Percentiles rank a stretch among this genome's conserved stretches.
Conservation (phyloP, 1,284 basidiomycete genomes). For the Gomphus sp. region DNA sequence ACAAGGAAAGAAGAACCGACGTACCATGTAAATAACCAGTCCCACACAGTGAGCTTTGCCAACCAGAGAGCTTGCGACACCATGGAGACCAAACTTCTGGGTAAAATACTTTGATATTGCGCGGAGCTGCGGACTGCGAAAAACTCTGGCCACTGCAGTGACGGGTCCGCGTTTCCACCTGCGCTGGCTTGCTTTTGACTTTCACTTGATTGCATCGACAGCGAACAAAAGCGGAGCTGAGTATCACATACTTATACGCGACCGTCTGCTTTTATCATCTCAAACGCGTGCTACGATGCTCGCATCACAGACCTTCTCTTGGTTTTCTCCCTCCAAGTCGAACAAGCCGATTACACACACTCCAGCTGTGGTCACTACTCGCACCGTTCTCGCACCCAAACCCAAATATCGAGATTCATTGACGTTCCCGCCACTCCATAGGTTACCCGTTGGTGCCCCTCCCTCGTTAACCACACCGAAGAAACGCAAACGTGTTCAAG, state of each 20-base stretch:
- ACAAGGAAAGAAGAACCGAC: no score
- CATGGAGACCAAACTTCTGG: no score
- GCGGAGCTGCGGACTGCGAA: neutral
- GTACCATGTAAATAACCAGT: no score
- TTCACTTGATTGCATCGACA: neutral
- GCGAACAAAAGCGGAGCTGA: neutral
- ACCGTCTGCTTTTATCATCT: neutral
- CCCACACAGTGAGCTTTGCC: no score
- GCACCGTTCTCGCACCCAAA: neutral
- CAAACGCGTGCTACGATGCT: conserved; percentile 3
- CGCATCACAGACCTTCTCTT: conserved; percentile 4
- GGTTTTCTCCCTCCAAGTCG: conserved; percentile 4
- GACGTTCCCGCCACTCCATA: neutral
- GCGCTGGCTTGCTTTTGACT: neutral
- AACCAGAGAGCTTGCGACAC: no score
- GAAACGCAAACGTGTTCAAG: conserved; percentile 5
- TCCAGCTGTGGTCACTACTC: neutral
- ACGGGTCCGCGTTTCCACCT: neutral
- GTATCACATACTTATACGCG: neutral
- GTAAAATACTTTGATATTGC: neutral
- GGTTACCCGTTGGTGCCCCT: neutral
- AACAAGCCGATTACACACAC: conserved; percentile 1
- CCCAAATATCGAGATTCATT: neutral
- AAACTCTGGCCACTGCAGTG: neutral
- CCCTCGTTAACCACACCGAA: neutral